Evolutionary conservation across 2,329 filamentous ascomycete genomes (phyloP).

Genomic region (Stachybotrys echinatus): DNA sequence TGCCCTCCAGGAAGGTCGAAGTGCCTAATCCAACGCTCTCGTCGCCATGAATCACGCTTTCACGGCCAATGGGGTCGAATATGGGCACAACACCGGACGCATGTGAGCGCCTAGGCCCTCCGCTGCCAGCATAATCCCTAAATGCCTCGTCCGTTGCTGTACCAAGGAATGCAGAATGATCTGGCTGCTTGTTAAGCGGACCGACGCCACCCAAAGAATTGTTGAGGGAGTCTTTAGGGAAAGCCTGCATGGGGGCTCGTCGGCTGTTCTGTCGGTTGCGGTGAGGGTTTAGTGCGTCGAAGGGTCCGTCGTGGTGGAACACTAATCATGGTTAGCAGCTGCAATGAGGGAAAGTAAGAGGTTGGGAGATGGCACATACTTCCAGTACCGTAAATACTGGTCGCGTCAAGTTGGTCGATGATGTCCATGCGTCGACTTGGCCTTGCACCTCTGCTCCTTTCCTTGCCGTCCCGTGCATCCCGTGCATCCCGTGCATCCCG

Average conservation of each 20-base stretch:
- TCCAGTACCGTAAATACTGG: slow-evolving; percentile 90
- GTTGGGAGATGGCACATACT: slow-evolving; percentile 49
- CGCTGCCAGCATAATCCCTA: slow-evolving; percentile 58
- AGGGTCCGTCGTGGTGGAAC: slow-evolving; percentile 96
- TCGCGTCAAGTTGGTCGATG: slow-evolving; percentile 95
- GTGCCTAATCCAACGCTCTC: slow-evolving; percentile 82
- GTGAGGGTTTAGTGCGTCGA: slow-evolving; percentile 92
- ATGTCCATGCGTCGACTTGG: slow-evolving; percentile 64
- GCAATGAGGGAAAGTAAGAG: neutral
- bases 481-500: slow-evolving; percentile 30
- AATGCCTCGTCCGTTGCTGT: slow-evolving; percentile 77
- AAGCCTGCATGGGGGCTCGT: slow-evolving; percentile 91
- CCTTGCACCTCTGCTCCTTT: slow-evolving; percentile 43
- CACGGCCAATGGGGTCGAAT: slow-evolving; percentile 58
- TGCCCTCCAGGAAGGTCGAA: slow-evolving; percentile 91
- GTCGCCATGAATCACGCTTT: slow-evolving; percentile 75
- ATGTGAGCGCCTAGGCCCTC: neutral
- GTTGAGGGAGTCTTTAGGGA: slow-evolving; percentile 87
- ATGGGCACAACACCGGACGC: slow-evolving; percentile 34
- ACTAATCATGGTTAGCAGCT: slow-evolving; percentile 45
- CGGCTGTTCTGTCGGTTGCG: slow-evolving; percentile 81
- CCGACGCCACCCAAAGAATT: slow-evolving; percentile 86
- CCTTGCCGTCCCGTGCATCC: slow-evolving; percentile 20
- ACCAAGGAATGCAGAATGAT: slow-evolving; percentile 86
- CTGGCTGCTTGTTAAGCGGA: slow-evolving; percentile 73